Conservation (phyloP, 352 stramenopile genomes). For the Thalassiosira exigua region DNA sequence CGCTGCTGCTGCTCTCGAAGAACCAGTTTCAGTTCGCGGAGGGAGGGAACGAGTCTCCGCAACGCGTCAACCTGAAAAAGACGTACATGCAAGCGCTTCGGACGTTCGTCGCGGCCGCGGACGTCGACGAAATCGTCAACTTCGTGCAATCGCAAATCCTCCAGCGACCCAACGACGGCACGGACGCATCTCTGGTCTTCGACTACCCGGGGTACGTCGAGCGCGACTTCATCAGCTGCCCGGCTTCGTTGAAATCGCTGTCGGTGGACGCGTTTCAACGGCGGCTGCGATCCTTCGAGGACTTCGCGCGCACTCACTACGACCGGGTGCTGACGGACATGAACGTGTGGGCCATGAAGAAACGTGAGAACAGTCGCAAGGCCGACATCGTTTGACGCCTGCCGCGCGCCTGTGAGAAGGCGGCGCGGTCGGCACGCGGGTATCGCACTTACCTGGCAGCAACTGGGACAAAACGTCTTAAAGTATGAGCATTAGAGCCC, state of each 20-base stretch:
- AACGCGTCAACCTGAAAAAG: slow-evolving; percentile 13
- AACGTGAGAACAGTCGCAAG: not conserved
- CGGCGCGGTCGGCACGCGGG: no score
- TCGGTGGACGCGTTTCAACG: not conserved
- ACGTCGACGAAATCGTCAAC: not conserved
- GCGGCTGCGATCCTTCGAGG: not conserved
- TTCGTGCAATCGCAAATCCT: slow-evolving; percentile 6
- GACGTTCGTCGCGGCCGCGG: not conserved
- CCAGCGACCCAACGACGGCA: not conserved
- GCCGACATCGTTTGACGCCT: no score
- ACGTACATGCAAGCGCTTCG: slow-evolving; percentile 16
- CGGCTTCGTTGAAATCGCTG: slow-evolving; percentile 3
- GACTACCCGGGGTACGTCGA: slow-evolving; percentile 19
- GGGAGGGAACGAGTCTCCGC: not conserved
- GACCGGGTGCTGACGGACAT: not conserved
- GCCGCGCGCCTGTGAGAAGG: no score
- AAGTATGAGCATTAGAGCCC: no score
- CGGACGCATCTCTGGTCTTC: slow-evolving; percentile 16
- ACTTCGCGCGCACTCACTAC: slow-evolving; percentile 11
- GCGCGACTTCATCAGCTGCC: slow-evolving; percentile 17
- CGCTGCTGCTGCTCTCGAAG: not conserved
- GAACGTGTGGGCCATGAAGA: not conserved
- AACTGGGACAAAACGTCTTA: no score
- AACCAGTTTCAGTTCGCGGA: not conserved
- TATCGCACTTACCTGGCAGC: no score